A percentile compares a stretch with the other conserved stretches of the same genome.
phyloP scores from a whole-genome alignment of 352 stramenopile species.

The Pythium aquatile region DNA sequence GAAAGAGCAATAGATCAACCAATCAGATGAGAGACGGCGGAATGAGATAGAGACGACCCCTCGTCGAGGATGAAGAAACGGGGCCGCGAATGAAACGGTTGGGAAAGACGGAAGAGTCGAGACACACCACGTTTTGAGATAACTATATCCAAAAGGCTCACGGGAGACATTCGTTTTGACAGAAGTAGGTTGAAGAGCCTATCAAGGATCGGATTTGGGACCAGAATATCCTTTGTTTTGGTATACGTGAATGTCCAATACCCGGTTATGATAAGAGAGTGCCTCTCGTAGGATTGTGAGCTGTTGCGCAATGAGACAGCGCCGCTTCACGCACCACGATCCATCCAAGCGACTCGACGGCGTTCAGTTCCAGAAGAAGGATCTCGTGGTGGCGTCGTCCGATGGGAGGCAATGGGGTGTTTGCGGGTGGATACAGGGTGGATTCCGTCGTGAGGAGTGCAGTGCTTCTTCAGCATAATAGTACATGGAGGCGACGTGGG shows the following conservation, averaged over 20 bases:
- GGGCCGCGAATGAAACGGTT: slow-evolving; percentile 19
- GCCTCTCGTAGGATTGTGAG: background rate
- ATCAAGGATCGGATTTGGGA: no score
- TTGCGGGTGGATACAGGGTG: no score
- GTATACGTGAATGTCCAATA: no score
- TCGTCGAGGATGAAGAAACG: slow-evolving; percentile 5
- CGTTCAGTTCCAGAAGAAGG: background rate
- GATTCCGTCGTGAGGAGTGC: no score
- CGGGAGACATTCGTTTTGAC: no score
- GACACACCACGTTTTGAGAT: slow-evolving; percentile 9
- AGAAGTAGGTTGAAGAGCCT: no score
- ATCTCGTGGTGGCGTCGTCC: background rate
- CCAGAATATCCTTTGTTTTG: no score
- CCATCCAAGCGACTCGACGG: background rate
- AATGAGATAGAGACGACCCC: slow-evolving; percentile 14
- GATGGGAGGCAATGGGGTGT: background rate
- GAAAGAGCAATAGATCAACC: background rate
- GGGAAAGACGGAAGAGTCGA: background rate
- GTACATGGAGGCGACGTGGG: no score
- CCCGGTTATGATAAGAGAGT: no score
- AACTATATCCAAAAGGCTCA: no score
- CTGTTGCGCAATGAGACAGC: slow-evolving; percentile 3
- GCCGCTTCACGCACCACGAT: slow-evolving; percentile 1
- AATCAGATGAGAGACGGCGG: background rate
- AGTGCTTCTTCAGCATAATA: no score